Base-by-base conservation (phyloP, 2,329 filamentous ascomycete species). In the Furcasterigmium furcatum region DNA sequence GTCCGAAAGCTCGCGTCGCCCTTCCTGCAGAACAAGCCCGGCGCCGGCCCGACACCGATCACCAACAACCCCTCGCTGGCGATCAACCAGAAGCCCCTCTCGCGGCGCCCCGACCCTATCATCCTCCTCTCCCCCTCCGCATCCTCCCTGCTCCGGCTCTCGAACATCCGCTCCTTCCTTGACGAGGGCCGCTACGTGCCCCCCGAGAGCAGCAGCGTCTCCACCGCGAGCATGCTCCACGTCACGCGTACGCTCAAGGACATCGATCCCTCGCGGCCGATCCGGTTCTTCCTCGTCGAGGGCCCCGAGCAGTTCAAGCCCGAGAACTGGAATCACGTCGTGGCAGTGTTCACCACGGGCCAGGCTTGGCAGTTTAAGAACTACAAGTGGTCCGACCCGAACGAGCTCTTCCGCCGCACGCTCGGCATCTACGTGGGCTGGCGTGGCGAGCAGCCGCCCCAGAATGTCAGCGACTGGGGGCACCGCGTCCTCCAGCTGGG, bases 301-400 rank as follows among this genome's bases (percentile, higher is more conserved):
- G 87, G 85, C 16, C 88, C 91, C 0, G 86, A 95, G 61, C 87
- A 94, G 65, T 99, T 99, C 79, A 95, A 96, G 65, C 94, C 94
- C 1, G 91, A 97, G 62, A 96, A 97, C 73, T 99, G 94, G 94
- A 85, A 85, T 58, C 85, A 91, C 43, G 87, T 99, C 7, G 94
- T 96, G 2, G 94, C 88, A 12, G 91, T 99, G 46, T 97, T 99
- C 70, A 99, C 94, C 0, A 99, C 94, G 0, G 94, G 94, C 27
- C 94, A 99, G 71, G 84, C 87, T 9, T 99, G 94, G 94, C 94
- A 99, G 69, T 99, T 99, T 72, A 96, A 96, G 71, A 88, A 84
- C 55, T 99, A 99, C 79, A 96, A 95, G 68, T 99, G 94, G 90
- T 85, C 85, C 55, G 85, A 87, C 46, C 88, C 94, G 0, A 79